These are phyloP conservation scores for Jackrogersella multiformis DNA, from an alignment of 495 filamentous ascomycete genomes.

Conservation along the genomic window DNA sequence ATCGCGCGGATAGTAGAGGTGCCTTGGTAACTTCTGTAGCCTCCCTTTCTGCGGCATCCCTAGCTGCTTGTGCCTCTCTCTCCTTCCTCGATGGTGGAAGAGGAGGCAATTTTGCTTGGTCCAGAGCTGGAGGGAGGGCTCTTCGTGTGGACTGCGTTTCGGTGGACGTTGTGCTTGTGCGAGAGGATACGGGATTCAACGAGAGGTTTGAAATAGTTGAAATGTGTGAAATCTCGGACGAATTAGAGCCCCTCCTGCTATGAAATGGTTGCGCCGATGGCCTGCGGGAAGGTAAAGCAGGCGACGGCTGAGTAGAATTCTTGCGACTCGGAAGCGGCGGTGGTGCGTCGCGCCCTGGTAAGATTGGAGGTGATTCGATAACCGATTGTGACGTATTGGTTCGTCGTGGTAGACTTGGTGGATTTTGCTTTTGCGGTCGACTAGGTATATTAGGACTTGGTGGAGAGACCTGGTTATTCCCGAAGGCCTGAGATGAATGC, in stretches of 20 bases:
- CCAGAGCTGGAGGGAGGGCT: constrained; percentile 59
- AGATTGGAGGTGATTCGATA: constrained; percentile 33
- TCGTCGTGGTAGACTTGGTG: constrained; percentile 53
- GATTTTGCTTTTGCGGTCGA: constrained; percentile 43
- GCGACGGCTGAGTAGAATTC: constrained; percentile 46
- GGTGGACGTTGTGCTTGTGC: constrained; percentile 44
- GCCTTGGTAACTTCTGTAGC: constrained; percentile 29
- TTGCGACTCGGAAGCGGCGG: constrained; percentile 54
- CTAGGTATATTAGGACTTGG: constrained; percentile 52
- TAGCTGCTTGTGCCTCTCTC: constrained; percentile 54
- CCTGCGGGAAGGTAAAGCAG: constrained; percentile 53
- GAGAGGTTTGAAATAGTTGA: constrained; percentile 57
- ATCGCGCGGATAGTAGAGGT: constrained; percentile 34
- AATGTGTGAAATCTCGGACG: constrained; percentile 56
- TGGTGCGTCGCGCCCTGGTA: constrained; percentile 40
- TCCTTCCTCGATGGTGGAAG: constrained; percentile 58
- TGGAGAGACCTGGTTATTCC: constrained; percentile 34
- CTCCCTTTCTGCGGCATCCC: constrained; percentile 47
- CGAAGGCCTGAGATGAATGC: constrained; percentile 34
- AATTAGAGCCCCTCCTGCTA: constrained; percentile 55
- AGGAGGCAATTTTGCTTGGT: constrained; percentile 60
- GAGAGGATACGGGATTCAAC: constrained; percentile 45
- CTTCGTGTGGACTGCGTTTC: constrained; percentile 47
- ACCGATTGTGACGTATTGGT: constrained; percentile 42
- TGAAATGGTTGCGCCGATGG: constrained; percentile 48